A percentile compares a stretch with the other conserved stretches of the same genome.
Conservation (phyloP, 495 filamentous ascomycete genomes). For the Aspergillus steynii region DNA sequence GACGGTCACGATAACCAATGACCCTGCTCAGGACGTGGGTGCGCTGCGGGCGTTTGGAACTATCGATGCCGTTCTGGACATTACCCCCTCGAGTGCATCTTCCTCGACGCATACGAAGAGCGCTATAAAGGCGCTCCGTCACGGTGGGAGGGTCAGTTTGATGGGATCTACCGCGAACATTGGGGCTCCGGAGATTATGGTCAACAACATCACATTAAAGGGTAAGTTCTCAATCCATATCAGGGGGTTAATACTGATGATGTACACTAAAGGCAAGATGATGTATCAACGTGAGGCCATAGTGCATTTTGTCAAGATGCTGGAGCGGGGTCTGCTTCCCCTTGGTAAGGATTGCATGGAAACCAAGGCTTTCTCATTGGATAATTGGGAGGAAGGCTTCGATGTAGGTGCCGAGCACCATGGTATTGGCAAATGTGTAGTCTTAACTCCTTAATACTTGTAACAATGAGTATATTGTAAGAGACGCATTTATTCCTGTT, state of each 20-base stretch:
- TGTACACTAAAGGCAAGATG: slow-evolving; percentile 9
- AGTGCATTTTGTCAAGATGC: neutral
- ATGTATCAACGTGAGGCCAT: slow-evolving; percentile 41
- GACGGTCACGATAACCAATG: too few relatives aligned
- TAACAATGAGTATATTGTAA: too few relatives aligned
- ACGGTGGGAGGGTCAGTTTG: slow-evolving; percentile 10
- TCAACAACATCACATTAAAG: slow-evolving; percentile 29
- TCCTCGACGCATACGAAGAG: slow-evolving; percentile 11
- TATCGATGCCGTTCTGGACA: too few relatives aligned
- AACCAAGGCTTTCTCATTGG: neutral
- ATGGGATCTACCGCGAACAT: slow-evolving; percentile 11
- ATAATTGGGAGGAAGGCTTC: too few relatives aligned
- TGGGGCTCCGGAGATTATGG: slow-evolving; percentile 15
- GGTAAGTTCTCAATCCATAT: slow-evolving; percentile 24
- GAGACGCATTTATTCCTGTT: too few relatives aligned
- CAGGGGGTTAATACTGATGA: slow-evolving; percentile 31
- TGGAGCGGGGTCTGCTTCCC: neutral
- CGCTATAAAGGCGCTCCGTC: slow-evolving; percentile 10
- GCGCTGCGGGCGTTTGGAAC: neutral
- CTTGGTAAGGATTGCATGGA: neutral
- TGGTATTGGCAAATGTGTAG: too few relatives aligned
- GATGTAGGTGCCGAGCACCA: too few relatives aligned
- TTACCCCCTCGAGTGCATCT: too few relatives aligned
- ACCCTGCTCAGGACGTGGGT: neutral
- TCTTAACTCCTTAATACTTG: too few relatives aligned